Percentiles rank a stretch among this genome's conserved stretches.
Conservation (phyloP, 495 filamentous ascomycete genomes). For the Neurospora sublineolata region DNA sequence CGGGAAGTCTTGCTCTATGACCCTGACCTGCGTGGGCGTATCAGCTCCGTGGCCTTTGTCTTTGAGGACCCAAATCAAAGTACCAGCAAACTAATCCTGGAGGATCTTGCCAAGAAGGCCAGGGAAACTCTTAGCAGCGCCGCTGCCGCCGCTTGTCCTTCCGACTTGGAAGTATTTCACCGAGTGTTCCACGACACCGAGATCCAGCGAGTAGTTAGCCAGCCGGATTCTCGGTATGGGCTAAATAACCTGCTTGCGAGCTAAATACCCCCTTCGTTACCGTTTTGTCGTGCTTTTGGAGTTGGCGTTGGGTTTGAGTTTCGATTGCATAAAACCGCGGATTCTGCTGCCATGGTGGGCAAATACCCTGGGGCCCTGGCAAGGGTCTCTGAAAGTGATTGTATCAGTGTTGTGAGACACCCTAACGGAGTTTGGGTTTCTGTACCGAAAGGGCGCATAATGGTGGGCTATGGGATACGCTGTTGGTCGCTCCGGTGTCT, state of each 20-base stretch:
- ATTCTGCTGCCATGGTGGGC: background rate
- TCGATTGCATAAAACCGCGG: background rate
- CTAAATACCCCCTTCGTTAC: constrained; percentile 6
- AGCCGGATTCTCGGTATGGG: constrained; percentile 35
- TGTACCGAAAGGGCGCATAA: background rate
- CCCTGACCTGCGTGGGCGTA: constrained; percentile 54
- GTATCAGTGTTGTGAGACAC: background rate
- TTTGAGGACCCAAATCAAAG: constrained; percentile 43
- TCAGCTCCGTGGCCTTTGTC: constrained; percentile 59
- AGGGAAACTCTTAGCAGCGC: constrained; percentile 16
- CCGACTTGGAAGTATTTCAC: constrained; percentile 34
- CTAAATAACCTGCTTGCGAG: constrained; percentile 31
- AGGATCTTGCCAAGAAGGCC: constrained; percentile 37
- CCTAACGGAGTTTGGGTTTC: background rate
- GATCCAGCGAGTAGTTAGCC: constrained; percentile 28
- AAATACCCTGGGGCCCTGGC: background rate
- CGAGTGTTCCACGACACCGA: constrained; percentile 29
- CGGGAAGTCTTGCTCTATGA: constrained; percentile 52
- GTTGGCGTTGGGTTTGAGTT: background rate
- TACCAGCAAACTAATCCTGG: constrained; percentile 33
- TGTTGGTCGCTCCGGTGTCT: background rate
- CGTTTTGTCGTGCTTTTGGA: background rate
- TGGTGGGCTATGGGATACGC: background rate
- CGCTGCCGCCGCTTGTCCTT: constrained; percentile 14
- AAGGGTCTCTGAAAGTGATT: background rate